Evolutionary conservation across 2,329 filamentous ascomycete species (phyloP), one percentile per base, ranked within the genome.

Genomic region (Rhynchosporium graminicola): DNA sequence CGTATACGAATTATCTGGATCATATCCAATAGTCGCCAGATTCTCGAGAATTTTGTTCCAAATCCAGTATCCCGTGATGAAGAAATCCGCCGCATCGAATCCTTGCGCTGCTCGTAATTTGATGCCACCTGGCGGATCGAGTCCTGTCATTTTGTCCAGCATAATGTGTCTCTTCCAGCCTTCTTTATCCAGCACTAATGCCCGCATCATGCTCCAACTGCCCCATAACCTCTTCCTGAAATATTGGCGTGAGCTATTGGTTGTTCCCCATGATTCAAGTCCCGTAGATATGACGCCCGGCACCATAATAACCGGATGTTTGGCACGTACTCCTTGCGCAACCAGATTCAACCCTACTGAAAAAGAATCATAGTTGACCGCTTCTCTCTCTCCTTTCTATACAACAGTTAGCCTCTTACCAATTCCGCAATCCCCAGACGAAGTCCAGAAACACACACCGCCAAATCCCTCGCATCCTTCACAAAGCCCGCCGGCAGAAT

Each of bases 191-290:
- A 96, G 78, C 1, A 99, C 91, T 67, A 99, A 78, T 0, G 95
- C 94, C 56, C 89, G 85, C 92, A 99, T 97, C 95, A 99, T 99
- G 67, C 86, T 96, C 95, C 96, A 99, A 69, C 92, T 97, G 4
- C 95, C 95, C 95, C 95, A 99, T 56, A 99, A 79, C 59, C 95
- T 83, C 78, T 96, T 97, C 66, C 95, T 84, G 76, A 99, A 99
- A 77, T 98, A 99, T 63, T 89, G 90, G 42, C 92, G 85, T 7
- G 93, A 97, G 47, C 82, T 80, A 72, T 93, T 90, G 57, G 90
- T 87, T 0, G 95, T 98, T 3, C 94, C 92, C 95, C 95, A 99
- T 54, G 92, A 97, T 77, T 99, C 95, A 29, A 99, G 83, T 1
- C 95, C 95, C 0, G 95, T 98, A 0, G 95, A 98, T 69, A 99